Evolutionary conservation across 495 filamentous ascomycete genomes (phyloP).

Genomic region (Podospora comata): DNA sequence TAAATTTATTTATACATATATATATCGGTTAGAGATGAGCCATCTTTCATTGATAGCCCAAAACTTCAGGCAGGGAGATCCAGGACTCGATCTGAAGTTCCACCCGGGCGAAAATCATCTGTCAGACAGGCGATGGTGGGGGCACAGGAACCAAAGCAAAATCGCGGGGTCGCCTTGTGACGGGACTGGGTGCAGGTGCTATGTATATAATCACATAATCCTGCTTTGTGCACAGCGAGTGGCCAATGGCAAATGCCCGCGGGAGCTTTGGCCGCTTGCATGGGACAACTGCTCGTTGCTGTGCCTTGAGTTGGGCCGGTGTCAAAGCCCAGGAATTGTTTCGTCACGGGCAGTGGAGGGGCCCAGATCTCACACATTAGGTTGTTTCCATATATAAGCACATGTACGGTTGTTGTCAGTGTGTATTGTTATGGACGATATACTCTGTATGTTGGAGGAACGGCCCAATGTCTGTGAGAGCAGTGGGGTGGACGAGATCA

Average conservation of each 20-base stretch:
- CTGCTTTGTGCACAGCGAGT: neutral
- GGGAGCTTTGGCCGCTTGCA: too few species aligned
- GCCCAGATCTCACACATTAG: too few species aligned
- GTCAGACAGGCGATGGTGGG: neutral
- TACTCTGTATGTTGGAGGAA: too few species aligned
- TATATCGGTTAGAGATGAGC: too few species aligned
- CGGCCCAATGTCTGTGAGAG: too few species aligned
- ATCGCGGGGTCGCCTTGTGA: neutral
- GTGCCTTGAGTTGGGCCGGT: slow-evolving; percentile 12
- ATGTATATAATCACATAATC: neutral
- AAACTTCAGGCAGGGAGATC: neutral
- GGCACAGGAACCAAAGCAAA: neutral
- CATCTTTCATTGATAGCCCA: neutral
- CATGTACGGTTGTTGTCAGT: too few species aligned
- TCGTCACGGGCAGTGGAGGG: neutral
- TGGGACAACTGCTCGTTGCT: slow-evolving; percentile 2
- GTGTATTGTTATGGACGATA: too few species aligned
- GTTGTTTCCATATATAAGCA: too few species aligned
- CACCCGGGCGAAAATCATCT: neutral
- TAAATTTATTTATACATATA: too few species aligned
- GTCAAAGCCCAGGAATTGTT: neutral
- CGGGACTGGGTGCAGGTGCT: too few species aligned
- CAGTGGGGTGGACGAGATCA: neutral
- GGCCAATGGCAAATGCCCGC: neutral
- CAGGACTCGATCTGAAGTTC: neutral